These are phyloP conservation scores for Fonsecaea pugnacius DNA, from an alignment of 2,329 filamentous ascomycete species.

Conservation along the genomic window DNA sequence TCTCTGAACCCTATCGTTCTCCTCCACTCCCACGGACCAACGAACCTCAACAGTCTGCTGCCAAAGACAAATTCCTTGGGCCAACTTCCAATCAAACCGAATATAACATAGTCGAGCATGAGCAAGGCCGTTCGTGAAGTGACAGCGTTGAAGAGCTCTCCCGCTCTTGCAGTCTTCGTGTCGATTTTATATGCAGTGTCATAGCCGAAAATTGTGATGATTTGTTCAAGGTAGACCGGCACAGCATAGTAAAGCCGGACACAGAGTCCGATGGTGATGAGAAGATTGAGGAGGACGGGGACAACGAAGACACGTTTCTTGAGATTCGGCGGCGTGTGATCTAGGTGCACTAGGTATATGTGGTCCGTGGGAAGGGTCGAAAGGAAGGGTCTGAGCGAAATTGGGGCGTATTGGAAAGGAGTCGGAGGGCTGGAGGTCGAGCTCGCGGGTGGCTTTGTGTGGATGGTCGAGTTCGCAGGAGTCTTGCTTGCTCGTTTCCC, in stretches of 20 bases:
- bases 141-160: slow-evolving; percentile 62
- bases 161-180: slow-evolving; percentile 60
- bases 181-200: slow-evolving; percentile 70
- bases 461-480: slow-evolving; percentile 9
- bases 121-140: slow-evolving; percentile 67
- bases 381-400: slow-evolving; percentile 56
- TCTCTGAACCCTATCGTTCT: slow-evolving; percentile 71
- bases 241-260: slow-evolving; percentile 71
- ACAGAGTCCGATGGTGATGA: slow-evolving; percentile 66
- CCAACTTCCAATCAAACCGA: slow-evolving; percentile 73
- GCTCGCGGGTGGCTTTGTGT: slow-evolving; percentile 8
- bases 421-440: slow-evolving; percentile 26
- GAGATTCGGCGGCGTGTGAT: slow-evolving; percentile 68
- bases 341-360: slow-evolving; percentile 85
- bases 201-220: slow-evolving; percentile 68
- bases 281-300: slow-evolving; percentile 74
- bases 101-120: slow-evolving; percentile 72
- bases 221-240: slow-evolving; percentile 73
- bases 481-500: slow-evolving; percentile 26
- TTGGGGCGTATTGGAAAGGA: slow-evolving; percentile 34
- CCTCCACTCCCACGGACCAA: slow-evolving; percentile 73
- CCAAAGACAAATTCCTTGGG: slow-evolving; percentile 73
- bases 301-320: slow-evolving; percentile 84
- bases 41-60: slow-evolving; percentile 55
- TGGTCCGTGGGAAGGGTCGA: slow-evolving; percentile 67